Conservation (phyloP, 441 rosid species). For the Erysimum cheiri region DNA sequence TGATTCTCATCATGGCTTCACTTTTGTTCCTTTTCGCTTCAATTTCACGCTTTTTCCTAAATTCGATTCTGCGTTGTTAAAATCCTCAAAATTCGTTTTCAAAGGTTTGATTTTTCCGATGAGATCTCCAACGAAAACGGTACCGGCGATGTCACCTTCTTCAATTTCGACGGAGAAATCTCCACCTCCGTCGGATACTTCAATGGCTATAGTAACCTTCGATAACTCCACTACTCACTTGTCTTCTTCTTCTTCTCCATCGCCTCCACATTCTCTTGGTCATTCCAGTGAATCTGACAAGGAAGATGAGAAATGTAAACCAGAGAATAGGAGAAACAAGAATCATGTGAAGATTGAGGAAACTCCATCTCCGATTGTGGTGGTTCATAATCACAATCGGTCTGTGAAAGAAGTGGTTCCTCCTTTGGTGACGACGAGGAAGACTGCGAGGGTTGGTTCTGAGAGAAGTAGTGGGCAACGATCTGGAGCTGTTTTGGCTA, state of each 20-base stretch:
- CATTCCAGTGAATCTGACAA: constrained; percentile 38
- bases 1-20: constrained; percentile 27
- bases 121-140: constrained; percentile 35
- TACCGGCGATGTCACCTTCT: constrained; percentile 36
- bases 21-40: constrained; percentile 36
- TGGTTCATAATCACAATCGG: constrained; percentile 36
- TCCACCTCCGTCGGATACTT: constrained; percentile 44
- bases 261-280: constrained; percentile 45
- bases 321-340: constrained; percentile 25
- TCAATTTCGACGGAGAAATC: constrained; percentile 28
- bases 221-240: constrained; percentile 59
- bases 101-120: constrained; percentile 13
- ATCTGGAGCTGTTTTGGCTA: constrained; percentile 45
- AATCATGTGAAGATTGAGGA: constrained; percentile 21
- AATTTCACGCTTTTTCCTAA: constrained; percentile 33
- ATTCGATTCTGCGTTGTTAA: constrained; percentile 24
- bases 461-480: constrained; percentile 48
- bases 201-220: constrained; percentile 60
- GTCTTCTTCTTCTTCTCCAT: constrained; percentile 60
- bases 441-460: constrained; percentile 48
- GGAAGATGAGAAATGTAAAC: constrained; percentile 20
- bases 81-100: not conserved
- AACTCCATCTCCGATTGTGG: constrained; percentile 42
- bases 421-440: constrained; percentile 33
- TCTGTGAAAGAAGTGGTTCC: constrained; percentile 38